Conservation (phyloP, 2,329 filamentous ascomycete species). For the Aspergillus sp. region DNA sequence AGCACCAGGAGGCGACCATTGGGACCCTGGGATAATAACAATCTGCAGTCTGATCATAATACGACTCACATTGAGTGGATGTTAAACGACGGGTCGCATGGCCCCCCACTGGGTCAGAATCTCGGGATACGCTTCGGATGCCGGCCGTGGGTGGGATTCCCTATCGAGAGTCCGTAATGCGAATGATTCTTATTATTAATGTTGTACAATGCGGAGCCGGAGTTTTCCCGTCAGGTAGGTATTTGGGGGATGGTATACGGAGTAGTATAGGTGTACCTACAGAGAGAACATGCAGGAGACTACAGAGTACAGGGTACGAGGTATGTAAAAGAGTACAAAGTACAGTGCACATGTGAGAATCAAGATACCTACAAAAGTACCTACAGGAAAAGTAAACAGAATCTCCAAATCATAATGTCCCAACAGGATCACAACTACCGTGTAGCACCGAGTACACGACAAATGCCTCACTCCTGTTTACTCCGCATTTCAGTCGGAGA, state of each 20-base stretch:
- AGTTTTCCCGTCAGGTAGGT: constrained; percentile 4
- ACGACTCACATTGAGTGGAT: too few relatives aligned
- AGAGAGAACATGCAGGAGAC: too few relatives aligned
- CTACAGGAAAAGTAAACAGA: too few relatives aligned
- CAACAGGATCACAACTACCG: not conserved
- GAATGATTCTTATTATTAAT: not conserved
- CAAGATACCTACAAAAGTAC: not conserved
- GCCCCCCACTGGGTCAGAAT: too few relatives aligned
- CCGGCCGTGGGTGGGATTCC: not conserved
- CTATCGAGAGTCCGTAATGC: not conserved
- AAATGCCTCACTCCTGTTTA: constrained; percentile 18
- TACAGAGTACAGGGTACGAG: too few relatives aligned
- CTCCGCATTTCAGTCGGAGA: constrained; percentile 25
- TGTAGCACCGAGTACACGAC: constrained; percentile 3
- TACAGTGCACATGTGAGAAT: too few relatives aligned
- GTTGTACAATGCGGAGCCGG: constrained; percentile 4
- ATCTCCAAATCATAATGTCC: not conserved
- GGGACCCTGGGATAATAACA: too few relatives aligned
- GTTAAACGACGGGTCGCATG: too few relatives aligned
- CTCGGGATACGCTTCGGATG: too few relatives aligned
- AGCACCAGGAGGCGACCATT: constrained; percentile 6
- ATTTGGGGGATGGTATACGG: not conserved
- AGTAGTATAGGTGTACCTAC: not conserved
- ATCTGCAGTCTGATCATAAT: too few relatives aligned
- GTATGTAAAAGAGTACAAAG: too few relatives aligned